Evolutionary conservation across 208 protist genomes (phyloP).

Genomic region (Leishmania aethiopica): DNA sequence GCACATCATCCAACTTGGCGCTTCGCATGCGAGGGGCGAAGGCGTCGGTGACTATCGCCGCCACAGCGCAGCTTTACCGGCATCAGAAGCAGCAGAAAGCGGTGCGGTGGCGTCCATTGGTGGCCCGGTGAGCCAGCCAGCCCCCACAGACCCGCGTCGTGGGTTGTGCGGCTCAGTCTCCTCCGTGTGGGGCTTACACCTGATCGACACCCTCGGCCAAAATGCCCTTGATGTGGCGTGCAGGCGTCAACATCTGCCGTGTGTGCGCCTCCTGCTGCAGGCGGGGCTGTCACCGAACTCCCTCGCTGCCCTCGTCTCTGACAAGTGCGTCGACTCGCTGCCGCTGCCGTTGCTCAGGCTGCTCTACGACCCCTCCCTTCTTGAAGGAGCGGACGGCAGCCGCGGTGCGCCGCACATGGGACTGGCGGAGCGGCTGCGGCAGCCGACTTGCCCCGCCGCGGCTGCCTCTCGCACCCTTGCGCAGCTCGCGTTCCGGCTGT

Average conservation of each 20-base stretch:
- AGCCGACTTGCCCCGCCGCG: constrained; percentile 24
- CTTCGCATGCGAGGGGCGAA: neutral
- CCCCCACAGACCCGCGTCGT: neutral
- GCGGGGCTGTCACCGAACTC: constrained; percentile 21
- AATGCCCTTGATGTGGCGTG: constrained; percentile 26
- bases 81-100: neutral
- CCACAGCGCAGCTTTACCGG: neutral
- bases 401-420: neutral
- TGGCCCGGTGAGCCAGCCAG: neutral
- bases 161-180: neutral
- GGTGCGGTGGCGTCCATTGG: neutral
- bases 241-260: constrained; percentile 6
- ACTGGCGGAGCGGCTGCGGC: constrained; percentile 29
- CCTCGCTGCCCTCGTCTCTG: constrained; percentile 4
- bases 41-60: neutral
- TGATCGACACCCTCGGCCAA: constrained; percentile 9
- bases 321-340: constrained; percentile 3
- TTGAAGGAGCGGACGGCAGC: constrained; percentile 12
- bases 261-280: constrained; percentile 21
- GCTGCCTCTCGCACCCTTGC: constrained; percentile 38
- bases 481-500: constrained; percentile 38
- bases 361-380: constrained; percentile 28
- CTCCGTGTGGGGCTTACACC: constrained; percentile 8
- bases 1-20: neutral
- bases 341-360: constrained; percentile 23